Evolutionary conservation across 768 basidiomycete genomes (phyloP).

Genomic region (Serendipita vermifera): DNA sequence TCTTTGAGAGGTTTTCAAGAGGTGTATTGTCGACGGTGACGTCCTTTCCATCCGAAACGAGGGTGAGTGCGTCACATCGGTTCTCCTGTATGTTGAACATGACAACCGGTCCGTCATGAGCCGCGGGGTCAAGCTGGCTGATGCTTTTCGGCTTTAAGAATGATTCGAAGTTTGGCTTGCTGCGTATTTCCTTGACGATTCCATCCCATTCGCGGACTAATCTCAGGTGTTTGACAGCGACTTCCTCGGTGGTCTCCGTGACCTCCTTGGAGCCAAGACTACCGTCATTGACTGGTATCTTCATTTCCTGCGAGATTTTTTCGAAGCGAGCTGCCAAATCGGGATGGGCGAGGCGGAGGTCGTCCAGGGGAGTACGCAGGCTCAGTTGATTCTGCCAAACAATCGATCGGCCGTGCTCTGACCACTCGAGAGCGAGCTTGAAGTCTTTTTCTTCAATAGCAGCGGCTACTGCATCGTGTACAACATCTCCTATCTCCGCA

Average conservation of each 20-base stretch:
- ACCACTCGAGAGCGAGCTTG: constrained; percentile 19
- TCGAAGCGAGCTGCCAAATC: constrained; percentile 7
- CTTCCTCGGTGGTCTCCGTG: too few relatives aligned
- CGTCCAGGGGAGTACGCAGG: constrained; percentile 21
- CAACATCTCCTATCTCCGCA: background rate
- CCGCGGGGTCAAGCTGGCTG: constrained; percentile 14
- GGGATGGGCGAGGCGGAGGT: constrained; percentile 13
- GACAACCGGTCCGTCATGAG: constrained; percentile 17
- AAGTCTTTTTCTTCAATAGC: background rate
- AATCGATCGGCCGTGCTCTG: constrained; percentile 22
- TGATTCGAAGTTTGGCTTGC: constrained; percentile 13
- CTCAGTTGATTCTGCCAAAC: constrained; percentile 21
- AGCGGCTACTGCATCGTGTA: background rate
- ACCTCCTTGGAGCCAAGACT: background rate
- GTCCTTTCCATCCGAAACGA: too few relatives aligned
- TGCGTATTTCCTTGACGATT: constrained; percentile 12
- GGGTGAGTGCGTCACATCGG: constrained; percentile 15
- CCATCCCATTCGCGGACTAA: background rate
- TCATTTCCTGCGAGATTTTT: background rate
- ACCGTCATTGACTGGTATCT: background rate
- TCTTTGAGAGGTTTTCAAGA: background rate
- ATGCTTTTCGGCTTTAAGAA: constrained; percentile 17
- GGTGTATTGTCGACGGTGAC: too few relatives aligned
- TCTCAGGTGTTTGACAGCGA: background rate
- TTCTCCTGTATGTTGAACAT: constrained; percentile 15